Percentiles rank a stretch among this genome's conserved stretches.
Evolutionary conservation across 192 early-diverging fungal species (phyloP).

Genomic region (Obelidium mucronatum): DNA sequence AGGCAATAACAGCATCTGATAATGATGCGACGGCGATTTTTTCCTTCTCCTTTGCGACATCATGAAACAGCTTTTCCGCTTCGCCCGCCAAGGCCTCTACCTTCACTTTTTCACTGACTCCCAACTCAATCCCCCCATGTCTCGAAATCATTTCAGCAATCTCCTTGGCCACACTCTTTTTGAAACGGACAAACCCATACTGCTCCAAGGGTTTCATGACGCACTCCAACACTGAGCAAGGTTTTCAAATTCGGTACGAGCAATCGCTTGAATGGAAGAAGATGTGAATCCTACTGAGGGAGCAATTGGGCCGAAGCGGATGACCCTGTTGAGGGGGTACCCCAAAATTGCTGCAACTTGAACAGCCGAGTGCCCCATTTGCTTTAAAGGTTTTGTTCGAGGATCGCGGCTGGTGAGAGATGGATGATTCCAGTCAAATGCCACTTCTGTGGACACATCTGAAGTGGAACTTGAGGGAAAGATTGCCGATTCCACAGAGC

Average conservation of each 20-base stretch:
- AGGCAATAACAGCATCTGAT: not conserved
- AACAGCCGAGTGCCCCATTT: not conserved
- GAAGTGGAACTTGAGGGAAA: conserved; percentile 6
- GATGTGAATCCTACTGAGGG: conserved; percentile 1
- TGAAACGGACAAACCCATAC: conserved; percentile 11
- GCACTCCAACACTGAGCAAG: conserved; percentile 15
- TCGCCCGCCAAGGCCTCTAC: conserved; percentile 19
- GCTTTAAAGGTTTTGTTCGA: conserved; percentile 3
- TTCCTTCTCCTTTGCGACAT: conserved; percentile 17
- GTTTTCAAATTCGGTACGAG: not conserved
- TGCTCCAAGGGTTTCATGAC: not conserved
- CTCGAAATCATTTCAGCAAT: conserved; percentile 9
- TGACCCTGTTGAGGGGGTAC: conserved; percentile 16
- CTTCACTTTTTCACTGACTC: conserved; percentile 5
- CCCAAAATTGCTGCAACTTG: not conserved
- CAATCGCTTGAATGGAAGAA: not conserved
- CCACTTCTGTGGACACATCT: no score
- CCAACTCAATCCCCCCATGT: conserved; percentile 3
- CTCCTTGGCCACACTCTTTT: not conserved
- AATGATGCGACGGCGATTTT: not conserved
- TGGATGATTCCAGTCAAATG: conserved; percentile 16
- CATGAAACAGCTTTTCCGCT: conserved; percentile 6
- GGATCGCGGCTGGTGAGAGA: not conserved
- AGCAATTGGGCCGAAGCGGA: conserved; percentile 8
- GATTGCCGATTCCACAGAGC: conserved; percentile 4